Evolutionary conservation across 345 rosid genomes (phyloP).

Genomic region (Toxicodendron radicans): DNA sequence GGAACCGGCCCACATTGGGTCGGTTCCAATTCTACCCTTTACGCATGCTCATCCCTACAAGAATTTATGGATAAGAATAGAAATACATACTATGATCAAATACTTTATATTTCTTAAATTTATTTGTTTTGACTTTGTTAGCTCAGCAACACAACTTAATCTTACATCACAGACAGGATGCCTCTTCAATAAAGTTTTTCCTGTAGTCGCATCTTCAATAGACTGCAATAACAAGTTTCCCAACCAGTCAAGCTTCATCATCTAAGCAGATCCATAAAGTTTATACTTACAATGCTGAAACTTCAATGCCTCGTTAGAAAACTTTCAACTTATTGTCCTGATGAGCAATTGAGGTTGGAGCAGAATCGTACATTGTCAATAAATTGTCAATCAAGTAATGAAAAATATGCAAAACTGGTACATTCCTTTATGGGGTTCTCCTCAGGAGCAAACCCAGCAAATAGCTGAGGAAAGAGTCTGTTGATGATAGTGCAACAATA

Average conservation of each 20-base stretch:
- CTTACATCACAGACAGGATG: not conserved
- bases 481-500: slow-evolving; percentile 67
- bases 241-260: not conserved
- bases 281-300: not conserved
- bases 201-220: not conserved
- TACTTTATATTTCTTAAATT: too few relatives aligned
- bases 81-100: too few relatives aligned
- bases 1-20: too few relatives aligned
- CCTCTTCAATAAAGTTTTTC: not conserved
- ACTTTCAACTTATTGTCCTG: not conserved
- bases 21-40: too few relatives aligned
- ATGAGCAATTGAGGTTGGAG: not conserved
- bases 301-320: too few relatives aligned
- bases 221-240: not conserved
- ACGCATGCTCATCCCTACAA: too few relatives aligned
- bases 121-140: too few relatives aligned
- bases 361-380: too few relatives aligned
- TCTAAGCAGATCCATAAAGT: not conserved
- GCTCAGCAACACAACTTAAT: not conserved
- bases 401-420: too few relatives aligned
- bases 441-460: slow-evolving; percentile 57
- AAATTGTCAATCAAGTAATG: too few relatives aligned
- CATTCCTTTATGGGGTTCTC: slow-evolving; percentile 38
- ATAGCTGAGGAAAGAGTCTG: slow-evolving; percentile 62
- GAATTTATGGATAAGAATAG: too few relatives aligned